phyloP scores from a whole-genome alignment of 2,329 filamentous ascomycete genomes.

The Epichloe bromicola region DNA sequence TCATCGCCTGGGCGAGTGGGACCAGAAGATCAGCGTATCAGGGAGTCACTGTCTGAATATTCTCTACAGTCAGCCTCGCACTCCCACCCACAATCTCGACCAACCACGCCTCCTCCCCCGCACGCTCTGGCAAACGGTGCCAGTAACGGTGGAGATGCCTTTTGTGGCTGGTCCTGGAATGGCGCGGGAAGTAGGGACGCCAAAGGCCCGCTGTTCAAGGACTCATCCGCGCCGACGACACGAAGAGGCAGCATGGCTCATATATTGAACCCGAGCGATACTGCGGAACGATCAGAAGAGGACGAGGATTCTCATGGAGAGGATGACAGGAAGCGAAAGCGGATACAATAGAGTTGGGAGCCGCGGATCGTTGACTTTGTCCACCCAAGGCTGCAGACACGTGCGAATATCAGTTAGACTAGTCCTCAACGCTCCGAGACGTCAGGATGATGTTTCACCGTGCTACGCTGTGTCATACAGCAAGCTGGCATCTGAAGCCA shows the following conservation, averaged over 20 bases:
- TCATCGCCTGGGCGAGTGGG: conserved; percentile 38
- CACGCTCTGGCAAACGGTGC: conserved; percentile 29
- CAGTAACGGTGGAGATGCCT: conserved; percentile 26
- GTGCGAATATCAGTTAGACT: no score
- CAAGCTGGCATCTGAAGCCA: not conserved
- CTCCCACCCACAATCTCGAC: conserved; percentile 34
- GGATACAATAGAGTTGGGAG: conserved; percentile 30
- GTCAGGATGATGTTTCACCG: not conserved
- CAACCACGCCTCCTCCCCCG: conserved; percentile 40
- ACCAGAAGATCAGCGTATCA: conserved; percentile 40
- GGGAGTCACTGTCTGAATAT: conserved; percentile 44
- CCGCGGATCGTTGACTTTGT: not conserved
- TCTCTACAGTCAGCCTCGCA: conserved; percentile 34
- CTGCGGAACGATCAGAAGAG: conserved; percentile 40
- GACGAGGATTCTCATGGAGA: conserved; percentile 42
- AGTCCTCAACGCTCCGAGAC: no score
- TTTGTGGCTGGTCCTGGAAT: conserved; percentile 45
- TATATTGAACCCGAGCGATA: conserved; percentile 48
- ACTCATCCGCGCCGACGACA: conserved; percentile 43
- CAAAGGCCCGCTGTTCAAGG: conserved; percentile 37
- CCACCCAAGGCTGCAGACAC: no score
- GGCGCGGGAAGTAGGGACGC: conserved; percentile 34
- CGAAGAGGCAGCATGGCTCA: conserved; percentile 49
- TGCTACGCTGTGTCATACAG: not conserved
- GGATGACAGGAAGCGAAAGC: conserved; percentile 49